Conservation (phyloP, 2,329 filamentous ascomycete species). For the Cladosporium austrohemisphaericum region DNA sequence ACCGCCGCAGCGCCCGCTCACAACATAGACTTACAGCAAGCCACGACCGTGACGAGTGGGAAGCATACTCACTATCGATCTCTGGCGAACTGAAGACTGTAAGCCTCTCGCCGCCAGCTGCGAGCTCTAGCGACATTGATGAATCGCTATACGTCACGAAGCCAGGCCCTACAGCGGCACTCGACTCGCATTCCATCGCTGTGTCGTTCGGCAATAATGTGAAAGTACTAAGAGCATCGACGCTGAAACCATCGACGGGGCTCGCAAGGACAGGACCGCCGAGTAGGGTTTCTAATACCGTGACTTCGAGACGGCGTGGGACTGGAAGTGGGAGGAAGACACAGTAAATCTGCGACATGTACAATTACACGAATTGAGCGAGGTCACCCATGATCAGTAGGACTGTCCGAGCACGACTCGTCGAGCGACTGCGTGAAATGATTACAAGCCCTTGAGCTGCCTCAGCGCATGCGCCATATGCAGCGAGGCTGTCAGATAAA, state of each 20-base stretch:
- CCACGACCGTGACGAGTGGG: slow-evolving; percentile 44
- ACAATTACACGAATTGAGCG: no score
- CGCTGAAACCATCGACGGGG: not conserved
- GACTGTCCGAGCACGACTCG: no score
- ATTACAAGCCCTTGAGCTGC: no score
- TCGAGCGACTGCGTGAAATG: no score
- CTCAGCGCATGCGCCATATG: no score
- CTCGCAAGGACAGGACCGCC: not conserved
- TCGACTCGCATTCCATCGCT: slow-evolving; percentile 64
- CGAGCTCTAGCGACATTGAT: slow-evolving; percentile 35
- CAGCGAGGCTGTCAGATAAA: no score
- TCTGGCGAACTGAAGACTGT: slow-evolving; percentile 36
- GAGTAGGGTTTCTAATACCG: not conserved
- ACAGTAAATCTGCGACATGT: not conserved
- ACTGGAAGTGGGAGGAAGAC: slow-evolving; percentile 8
- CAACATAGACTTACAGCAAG: slow-evolving; percentile 2
- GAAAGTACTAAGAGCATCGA: slow-evolving; percentile 56
- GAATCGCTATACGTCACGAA: slow-evolving; percentile 61
- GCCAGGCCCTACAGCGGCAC: slow-evolving; percentile 60
- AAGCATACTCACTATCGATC: slow-evolving; percentile 51
- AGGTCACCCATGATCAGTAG: no score
- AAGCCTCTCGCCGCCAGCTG: not conserved
- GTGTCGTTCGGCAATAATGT: slow-evolving; percentile 69
- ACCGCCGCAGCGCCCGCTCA: slow-evolving; percentile 20
- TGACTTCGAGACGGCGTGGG: not conserved